Evolutionary conservation across 768 basidiomycete species (phyloP), one percentile per base, ranked within the genome.

Genomic region (Harrya chromipes): DNA sequence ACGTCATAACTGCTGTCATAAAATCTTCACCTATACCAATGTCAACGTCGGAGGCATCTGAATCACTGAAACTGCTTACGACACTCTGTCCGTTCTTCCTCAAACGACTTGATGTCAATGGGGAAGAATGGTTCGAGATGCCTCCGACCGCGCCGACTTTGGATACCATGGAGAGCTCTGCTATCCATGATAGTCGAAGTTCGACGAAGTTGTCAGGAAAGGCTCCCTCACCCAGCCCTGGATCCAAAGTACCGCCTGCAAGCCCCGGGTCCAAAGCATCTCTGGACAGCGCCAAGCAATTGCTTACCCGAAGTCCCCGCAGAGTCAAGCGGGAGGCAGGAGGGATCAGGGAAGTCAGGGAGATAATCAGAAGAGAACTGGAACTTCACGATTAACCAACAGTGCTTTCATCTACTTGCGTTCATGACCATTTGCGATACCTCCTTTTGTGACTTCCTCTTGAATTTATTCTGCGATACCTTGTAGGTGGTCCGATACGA

Each of bases 11-110:
- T 20, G 84, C 88, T 11, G 71, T 92, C 51, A 68, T 90, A 47
- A 90, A 91, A 68, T 90, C 88, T 0, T 89, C 88, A 0, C 83
- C 85, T 1, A 83, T 91, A 6, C 88, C 90, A 8, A 81, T 90
- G 53, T 91, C 89, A 17, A 68, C 74, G 23, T 83, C 84, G 10
- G 90, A 92, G 67, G 88, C 90, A 2, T 79, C 76, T 40, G 87
- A 91, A 61, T 90, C 87, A 2, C 64, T 92, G 40, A 69, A 70
- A 21, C 74, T 92, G 65, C 74, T 92, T 43, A 72, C 77, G 16
- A 74, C 76, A 36, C 70, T 90, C 12, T 91, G 90, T 60, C 88
- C 90, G 2, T 92, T 91, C 71, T 92, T 91, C 73, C 66, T 92
- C 44, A 81, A 76, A 61, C 75, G 72, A 49, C 72, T 90, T 7